Conservation (phyloP, 305 asterid genomes). For the Fraxinus albicans region DNA sequence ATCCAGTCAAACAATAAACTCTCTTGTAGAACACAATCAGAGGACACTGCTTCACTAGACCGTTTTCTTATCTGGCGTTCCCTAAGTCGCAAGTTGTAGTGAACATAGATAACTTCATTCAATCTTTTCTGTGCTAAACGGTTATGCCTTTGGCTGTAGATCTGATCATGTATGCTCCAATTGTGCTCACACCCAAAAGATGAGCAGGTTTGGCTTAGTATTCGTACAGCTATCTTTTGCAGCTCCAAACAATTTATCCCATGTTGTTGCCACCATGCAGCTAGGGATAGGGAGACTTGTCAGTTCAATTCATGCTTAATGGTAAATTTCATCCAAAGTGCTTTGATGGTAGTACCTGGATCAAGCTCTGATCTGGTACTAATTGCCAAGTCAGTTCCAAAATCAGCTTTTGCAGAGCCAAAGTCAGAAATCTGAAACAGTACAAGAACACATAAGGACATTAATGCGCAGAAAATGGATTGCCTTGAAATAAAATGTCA, state of each 20-base stretch:
- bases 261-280: conserved; percentile 99
- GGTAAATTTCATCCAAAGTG: conserved; percentile 15
- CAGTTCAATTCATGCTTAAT: conserved; percentile 29
- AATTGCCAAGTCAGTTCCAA: conserved; percentile 93
- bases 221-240: conserved; percentile 83
- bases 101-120: conserved; percentile 65
- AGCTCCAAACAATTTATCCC: conserved; percentile 93
- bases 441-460: conserved; percentile 17
- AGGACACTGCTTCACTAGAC: conserved; percentile 43
- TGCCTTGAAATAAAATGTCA: conserved; percentile 1
- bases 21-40: conserved; percentile 72
- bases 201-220: conserved; percentile 90
- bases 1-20: conserved; percentile 71
- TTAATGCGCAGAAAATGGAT: not conserved
- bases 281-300: conserved; percentile 39
- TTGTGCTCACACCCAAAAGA: conserved; percentile 84
- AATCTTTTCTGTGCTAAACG: conserved; percentile 68
- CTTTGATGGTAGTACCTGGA: conserved; percentile 64
- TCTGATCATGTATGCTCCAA: conserved; percentile 86
- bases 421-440: conserved; percentile 82
- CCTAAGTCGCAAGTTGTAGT: conserved; percentile 86
- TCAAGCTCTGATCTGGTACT: conserved; percentile 87
- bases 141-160: conserved; percentile 61
- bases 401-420: conserved; percentile 89
- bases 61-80: conserved; percentile 82